Base-by-base conservation (phyloP, 352 stramenopile genomes). In the Phytopythium litorale region DNA sequence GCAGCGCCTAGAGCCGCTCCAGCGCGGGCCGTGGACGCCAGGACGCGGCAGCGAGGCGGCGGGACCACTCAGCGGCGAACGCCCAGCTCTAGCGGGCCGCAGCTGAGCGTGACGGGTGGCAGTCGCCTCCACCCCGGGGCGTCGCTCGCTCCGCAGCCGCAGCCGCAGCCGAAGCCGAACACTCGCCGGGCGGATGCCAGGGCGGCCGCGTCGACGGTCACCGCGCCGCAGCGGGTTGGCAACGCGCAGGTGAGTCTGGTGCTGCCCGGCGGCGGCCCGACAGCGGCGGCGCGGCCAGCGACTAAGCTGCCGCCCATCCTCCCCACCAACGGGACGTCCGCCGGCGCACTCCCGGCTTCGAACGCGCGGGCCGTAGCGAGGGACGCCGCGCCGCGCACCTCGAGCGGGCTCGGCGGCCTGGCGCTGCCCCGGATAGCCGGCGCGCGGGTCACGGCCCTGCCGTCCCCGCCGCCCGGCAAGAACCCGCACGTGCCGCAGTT, bases 401-500 rank as follows among this genome's bases (percentile, higher is more conserved):
- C 38, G 7, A 33, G 40, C 9, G 52, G 59, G 35, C 33, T 62
- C 1, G 60, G 63, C 25, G 67, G 57, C 30, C 21, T 70, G 7
- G 63, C 68, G 15, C 65, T 88, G 35, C 79, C 79, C 7, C 64
- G 75, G 52, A 59, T 59, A 59, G 35, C 56, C 84, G 25, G 30
- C 60, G 16, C 45, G 13, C 69, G 64, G 46, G 37, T 19, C 3
- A 32, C 54, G 3, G 28, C 73, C 3, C 63, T 81, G 64, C 76
- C 77, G 57, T 85, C 75, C 1, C 69, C 68, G 8, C 79, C 79
- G 13, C 66, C 68, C 33, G 64, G 73, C 4, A 61, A 65, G 42
- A 87, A 74, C 28, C 51, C 67, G 32, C 68, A 63, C 38, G 80
- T 78, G 64, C 80, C 78, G 51, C 72, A 79, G 59, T 89, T 87